These are phyloP conservation scores for Papiliotrema terrestris DNA, from an alignment of 1,284 basidiomycete genomes.

Conservation along the genomic window DNA sequence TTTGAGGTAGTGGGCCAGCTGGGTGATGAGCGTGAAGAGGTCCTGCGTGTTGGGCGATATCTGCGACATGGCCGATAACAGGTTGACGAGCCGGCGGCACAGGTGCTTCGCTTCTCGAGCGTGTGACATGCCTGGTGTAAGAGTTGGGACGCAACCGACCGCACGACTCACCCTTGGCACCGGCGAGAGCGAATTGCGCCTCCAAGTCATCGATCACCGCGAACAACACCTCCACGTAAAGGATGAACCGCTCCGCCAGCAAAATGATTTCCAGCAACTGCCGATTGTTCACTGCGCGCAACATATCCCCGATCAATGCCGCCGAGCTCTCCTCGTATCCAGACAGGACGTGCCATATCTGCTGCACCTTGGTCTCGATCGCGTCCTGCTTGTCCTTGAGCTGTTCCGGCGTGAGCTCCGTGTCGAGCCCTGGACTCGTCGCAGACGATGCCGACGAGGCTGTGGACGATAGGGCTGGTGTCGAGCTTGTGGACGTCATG, in stretches of 20 bases:
- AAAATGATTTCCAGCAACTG: constrained; percentile 94
- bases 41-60: constrained; percentile 80
- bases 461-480: neutral
- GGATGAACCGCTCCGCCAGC: constrained; percentile 97
- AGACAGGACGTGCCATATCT: constrained; percentile 98
- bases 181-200: constrained; percentile 75
- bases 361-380: constrained; percentile 97
- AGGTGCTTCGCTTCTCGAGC: constrained; percentile 97
- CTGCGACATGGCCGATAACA: constrained; percentile 87
- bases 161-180: constrained; percentile 67
- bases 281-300: constrained; percentile 92
- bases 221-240: constrained; percentile 97
- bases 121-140: constrained; percentile 86
- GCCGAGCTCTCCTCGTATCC: constrained; percentile 98
- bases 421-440: constrained; percentile 19
- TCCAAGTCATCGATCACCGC: constrained; percentile 96
- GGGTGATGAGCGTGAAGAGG: constrained; percentile 93
- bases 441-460: constrained; percentile 9
- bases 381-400: constrained; percentile 86
- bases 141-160: too few species aligned
- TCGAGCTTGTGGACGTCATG: constrained; percentile 25
- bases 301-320: constrained; percentile 99
- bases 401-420: constrained; percentile 71
- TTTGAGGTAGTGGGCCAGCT: constrained; percentile 97
- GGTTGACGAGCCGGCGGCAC: constrained; percentile 97